A percentile compares a stretch with the other conserved stretches of the same genome.
Evolutionary conservation across 1,139 yeast genomes (phyloP).

Genomic region (Hanseniaspora gamundiae): DNA sequence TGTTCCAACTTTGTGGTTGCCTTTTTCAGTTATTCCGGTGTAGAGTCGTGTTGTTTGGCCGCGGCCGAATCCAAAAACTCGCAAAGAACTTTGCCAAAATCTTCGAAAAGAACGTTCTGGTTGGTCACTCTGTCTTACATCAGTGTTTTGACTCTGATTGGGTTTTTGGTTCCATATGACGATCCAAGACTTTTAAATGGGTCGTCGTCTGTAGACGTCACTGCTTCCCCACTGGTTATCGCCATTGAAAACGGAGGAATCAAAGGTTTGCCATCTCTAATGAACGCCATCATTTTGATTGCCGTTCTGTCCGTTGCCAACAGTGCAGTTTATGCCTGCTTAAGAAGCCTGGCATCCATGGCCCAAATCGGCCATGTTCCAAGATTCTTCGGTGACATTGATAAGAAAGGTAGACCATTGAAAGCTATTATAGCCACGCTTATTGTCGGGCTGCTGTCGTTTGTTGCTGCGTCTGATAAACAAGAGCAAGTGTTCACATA

Average conservation of each 20-base stretch:
- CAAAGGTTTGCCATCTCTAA: conserved; percentile 35
- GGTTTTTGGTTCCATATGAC: conserved; percentile 56
- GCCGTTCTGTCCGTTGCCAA: conserved; percentile 63
- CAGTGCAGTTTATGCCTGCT: conserved; percentile 52
- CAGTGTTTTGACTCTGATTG: conserved; percentile 47
- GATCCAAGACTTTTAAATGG: conserved; percentile 38
- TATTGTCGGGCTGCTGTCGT: conserved; percentile 71
- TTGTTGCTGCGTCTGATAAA: conserved; percentile 47
- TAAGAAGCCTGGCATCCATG: conserved; percentile 55
- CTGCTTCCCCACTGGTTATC: conserved; percentile 44
- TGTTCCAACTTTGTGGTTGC: conserved; percentile 42
- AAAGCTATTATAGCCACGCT: conserved; percentile 32
- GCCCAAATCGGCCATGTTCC: conserved; percentile 43
- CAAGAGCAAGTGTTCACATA: conserved; percentile 58
- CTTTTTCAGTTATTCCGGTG: conserved; percentile 43
- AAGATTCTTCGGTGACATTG: conserved; percentile 8
- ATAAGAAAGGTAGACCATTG: conserved; percentile 6
- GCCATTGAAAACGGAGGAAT: conserved; percentile 39
- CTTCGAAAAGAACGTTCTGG: conserved; percentile 72
- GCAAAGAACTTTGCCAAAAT: conserved; percentile 52
- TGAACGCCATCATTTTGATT: conserved; percentile 40
- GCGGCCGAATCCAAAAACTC: conserved; percentile 83
- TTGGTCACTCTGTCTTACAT: conserved; percentile 57
- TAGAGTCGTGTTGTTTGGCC: conserved; percentile 73
- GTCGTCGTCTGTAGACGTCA: conserved; percentile 36